Percentiles rank a stretch among this genome's conserved stretches.
Conservation (phyloP, 805 yeast genomes). For the Priceomyces haplophilus region DNA sequence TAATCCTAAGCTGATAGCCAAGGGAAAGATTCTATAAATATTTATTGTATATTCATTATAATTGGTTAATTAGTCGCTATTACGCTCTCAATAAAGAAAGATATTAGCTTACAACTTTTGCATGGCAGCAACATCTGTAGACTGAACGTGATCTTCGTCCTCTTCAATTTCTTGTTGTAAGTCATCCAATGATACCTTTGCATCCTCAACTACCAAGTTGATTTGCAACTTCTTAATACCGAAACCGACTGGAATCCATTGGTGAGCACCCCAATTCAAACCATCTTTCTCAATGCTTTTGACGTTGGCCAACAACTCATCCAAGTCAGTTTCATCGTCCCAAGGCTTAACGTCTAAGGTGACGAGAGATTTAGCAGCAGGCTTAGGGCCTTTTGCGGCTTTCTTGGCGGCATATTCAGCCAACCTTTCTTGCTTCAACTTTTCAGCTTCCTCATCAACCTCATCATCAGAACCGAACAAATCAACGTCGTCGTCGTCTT, state of each 20-base stretch:
- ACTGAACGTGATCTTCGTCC: slow-evolving; percentile 99
- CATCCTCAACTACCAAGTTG: slow-evolving; percentile 97
- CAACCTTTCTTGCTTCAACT: slow-evolving; percentile 93
- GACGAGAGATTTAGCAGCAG: slow-evolving; percentile 97
- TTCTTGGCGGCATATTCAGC: slow-evolving; percentile 98
- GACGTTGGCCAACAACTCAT: slow-evolving; percentile 81
- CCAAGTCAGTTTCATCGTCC: slow-evolving; percentile 99
- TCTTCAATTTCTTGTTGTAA: slow-evolving; percentile 76
- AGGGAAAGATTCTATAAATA: neutral
- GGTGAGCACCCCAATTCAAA: slow-evolving; percentile 97
- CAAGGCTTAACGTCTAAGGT: slow-evolving; percentile 99
- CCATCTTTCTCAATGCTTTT: slow-evolving; percentile 87
- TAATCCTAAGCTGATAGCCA: neutral
- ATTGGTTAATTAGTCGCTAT: neutral
- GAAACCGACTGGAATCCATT: slow-evolving; percentile 95
- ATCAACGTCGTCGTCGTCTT: slow-evolving; percentile 89
- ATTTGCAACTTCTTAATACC: slow-evolving; percentile 99
- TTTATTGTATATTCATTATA: slow-evolving; percentile 1
- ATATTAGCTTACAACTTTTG: slow-evolving; percentile 72
- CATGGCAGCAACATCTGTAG: slow-evolving; percentile 99
- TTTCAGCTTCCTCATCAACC: slow-evolving; percentile 96
- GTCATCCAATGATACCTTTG: slow-evolving; percentile 87
- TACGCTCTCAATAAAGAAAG: neutral
- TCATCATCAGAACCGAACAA: slow-evolving; percentile 91
- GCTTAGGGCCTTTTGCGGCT: slow-evolving; percentile 95